phyloP scores from a whole-genome alignment of 1,284 basidiomycete genomes.

The Moniliella sp. region DNA sequence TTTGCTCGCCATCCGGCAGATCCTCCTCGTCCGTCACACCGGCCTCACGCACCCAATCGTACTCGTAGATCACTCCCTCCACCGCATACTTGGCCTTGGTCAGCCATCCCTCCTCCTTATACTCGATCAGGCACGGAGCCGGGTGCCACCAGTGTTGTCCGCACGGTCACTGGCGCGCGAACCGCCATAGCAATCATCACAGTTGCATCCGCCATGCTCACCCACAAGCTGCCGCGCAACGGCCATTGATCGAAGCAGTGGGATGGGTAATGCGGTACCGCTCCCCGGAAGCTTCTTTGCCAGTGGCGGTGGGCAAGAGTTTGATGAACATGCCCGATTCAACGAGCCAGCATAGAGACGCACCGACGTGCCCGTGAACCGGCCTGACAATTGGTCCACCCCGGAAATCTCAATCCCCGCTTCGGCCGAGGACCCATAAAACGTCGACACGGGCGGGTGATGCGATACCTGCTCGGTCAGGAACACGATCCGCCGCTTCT shows the following conservation, averaged over 20 bases:
- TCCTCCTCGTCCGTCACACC: neutral
- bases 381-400: constrained; percentile 71
- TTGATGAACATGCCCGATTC: constrained; percentile 49
- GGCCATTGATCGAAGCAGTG: constrained; percentile 66
- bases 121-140: constrained; percentile 57
- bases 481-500: constrained; percentile 12
- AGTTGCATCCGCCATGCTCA: constrained; percentile 55
- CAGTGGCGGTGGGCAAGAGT: constrained; percentile 14
- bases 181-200: constrained; percentile 62
- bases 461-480: constrained; percentile 50
- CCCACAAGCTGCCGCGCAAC: constrained; percentile 66
- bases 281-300: constrained; percentile 12
- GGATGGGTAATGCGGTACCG: constrained; percentile 60
- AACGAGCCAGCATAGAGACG: constrained; percentile 43
- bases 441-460: constrained; percentile 82
- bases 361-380: constrained; percentile 21
- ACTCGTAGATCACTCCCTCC: constrained; percentile 73
- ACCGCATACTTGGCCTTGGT: constrained; percentile 63
- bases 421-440: constrained; percentile 33
- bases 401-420: constrained; percentile 20
- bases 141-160: constrained; percentile 11
- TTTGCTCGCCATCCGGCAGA: constrained; percentile 40
- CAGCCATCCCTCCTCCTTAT: constrained; percentile 87
- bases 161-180: constrained; percentile 30
- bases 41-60: constrained; percentile 30